Evolutionary conservation across 2,329 filamentous ascomycete species (phyloP), one percentile per base, ranked within the genome.

Genomic region (Beauveria sp.): DNA sequence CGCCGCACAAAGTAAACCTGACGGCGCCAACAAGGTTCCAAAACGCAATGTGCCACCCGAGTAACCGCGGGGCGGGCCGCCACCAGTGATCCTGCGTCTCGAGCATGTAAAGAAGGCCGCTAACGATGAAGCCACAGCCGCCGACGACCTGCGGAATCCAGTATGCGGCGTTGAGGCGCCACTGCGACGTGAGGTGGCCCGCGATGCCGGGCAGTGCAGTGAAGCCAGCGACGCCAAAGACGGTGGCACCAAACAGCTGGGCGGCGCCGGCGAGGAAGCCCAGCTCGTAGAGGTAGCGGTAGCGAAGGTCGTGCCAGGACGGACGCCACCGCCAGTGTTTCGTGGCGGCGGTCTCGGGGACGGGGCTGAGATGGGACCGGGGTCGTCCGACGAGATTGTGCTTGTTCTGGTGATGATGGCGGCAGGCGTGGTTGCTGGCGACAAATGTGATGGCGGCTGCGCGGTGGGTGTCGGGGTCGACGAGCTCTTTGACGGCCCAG

Each of bases 41-140:
- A 9, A 81, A 70, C 0, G 84, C 86, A 65, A 89, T 81, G 70
- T 88, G 84, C 86, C 86, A 89, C 3, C 86, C 86, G 1, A 89
- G 75, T 0, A 84, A 74, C 3, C 71, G 68, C 3, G 75, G 76
- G 0, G 84, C 82, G 0, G 86, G 86, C 14, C 75, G 72, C 66
- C 82, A 88, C 86, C 86, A 89, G 51, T 76, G 79, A 46, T 77
- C 69, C 70, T 89, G 86, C 3, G 85, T 87, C 70, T 89, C 86
- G 8, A 89, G 67, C 79, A 87, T 87, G 71, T 87, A 88, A 1
- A 89, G 71, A 3, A 74, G 67, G 24, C 80, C 76, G 7, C 77
- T 86, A 26, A 86, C 67, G 63, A 88, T 80, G 71, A 89, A 89
- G 5, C 85, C 83, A 0, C 70, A 69, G 1, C 86, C 86, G 4